Conservation (phyloP, 164 flowering plant species). For the Sextonia rubra region DNA sequence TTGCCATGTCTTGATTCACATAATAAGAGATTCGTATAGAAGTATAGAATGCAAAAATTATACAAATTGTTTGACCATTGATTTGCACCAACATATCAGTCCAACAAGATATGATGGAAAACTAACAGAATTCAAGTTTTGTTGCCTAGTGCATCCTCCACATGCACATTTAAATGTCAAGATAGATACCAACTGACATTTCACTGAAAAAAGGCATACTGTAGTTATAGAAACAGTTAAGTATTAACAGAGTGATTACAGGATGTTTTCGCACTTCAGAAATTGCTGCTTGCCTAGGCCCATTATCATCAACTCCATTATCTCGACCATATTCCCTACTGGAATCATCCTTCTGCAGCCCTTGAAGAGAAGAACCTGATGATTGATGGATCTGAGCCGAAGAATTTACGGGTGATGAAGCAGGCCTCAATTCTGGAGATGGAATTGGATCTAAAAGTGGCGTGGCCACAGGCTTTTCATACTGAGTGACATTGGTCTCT, state of each 20-base stretch:
- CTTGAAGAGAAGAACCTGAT: constrained; percentile 20
- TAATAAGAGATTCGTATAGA: too few relatives aligned
- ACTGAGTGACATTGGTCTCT: constrained; percentile 88
- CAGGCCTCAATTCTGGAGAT: constrained; percentile 22
- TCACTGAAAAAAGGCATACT: too few relatives aligned
- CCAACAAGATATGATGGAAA: too few relatives aligned
- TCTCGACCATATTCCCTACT: constrained; percentile 31
- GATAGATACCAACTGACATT: too few relatives aligned
- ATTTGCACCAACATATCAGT: too few relatives aligned
- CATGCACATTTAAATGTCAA: too few relatives aligned
- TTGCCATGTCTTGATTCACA: too few relatives aligned
- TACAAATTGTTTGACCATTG: too few relatives aligned
- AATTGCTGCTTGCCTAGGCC: constrained; percentile 21
- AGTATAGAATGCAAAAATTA: too few relatives aligned
- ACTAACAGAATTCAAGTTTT: too few relatives aligned
- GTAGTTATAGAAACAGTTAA: too few relatives aligned
- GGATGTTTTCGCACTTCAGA: constrained; percentile 24
- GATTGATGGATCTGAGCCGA: constrained; percentile 50
- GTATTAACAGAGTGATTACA: neutral
- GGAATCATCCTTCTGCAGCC: constrained; percentile 23
- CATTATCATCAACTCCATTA: constrained; percentile 29
- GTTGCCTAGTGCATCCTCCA: too few relatives aligned
- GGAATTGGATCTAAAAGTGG: constrained; percentile 11
- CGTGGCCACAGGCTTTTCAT: constrained; percentile 62
- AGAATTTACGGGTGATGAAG: constrained; percentile 37